Base-by-base conservation (phyloP, 768 basidiomycete species). In the Amanita inopinata region DNA sequence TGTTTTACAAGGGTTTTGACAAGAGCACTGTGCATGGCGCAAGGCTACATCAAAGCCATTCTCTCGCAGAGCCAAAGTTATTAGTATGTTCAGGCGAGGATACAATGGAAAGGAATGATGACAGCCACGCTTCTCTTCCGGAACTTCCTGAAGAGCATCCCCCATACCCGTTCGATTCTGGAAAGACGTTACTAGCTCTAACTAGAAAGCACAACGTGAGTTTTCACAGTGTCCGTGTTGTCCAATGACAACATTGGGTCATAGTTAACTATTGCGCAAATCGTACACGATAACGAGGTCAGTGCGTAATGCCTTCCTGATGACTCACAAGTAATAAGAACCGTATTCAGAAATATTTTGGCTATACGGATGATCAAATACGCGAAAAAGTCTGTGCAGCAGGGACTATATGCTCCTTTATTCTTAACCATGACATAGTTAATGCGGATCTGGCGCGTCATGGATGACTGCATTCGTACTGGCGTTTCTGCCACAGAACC, bases 1-100 rank as follows among this genome's bases (percentile, higher is more conserved):
- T 96, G 48, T 97, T 88, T 58, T 97, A 96, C 70, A 90, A 89
- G 60, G 80, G 86, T 12, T 85, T 93, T 19, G 78, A 92, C 60
- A 91, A 93, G 61, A 66, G 69, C 40, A 68, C 65, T 7, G 91
- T 92, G 3, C 86, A 90, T 46, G 78, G 77, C 11, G 82, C 90
- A 24, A 74, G 93, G 27, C 64, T 88, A 33, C 76, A 85, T 51
- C 83, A 86, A 50, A 67, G 63, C 9, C 74, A 77, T 51, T 67
- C 62, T 17, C 49, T 67, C 5, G 42, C 65, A 8, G 69, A 71
- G 8, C 65, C 70, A 17, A 50, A 55, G 8, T 45, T 54, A n/a
- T n/a, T n/a, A n/a, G n/a, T n/a, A n/a, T n/a, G n/a, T n/a, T n/a
- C n/a, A n/a, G n/a, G n/a, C n/a, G n/a, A n/a, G n/a, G n/a, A n/a